These are phyloP conservation scores for Cytospora paraplurivora DNA, from an alignment of 2,329 filamentous ascomycete genomes.

Conservation along the genomic window DNA sequence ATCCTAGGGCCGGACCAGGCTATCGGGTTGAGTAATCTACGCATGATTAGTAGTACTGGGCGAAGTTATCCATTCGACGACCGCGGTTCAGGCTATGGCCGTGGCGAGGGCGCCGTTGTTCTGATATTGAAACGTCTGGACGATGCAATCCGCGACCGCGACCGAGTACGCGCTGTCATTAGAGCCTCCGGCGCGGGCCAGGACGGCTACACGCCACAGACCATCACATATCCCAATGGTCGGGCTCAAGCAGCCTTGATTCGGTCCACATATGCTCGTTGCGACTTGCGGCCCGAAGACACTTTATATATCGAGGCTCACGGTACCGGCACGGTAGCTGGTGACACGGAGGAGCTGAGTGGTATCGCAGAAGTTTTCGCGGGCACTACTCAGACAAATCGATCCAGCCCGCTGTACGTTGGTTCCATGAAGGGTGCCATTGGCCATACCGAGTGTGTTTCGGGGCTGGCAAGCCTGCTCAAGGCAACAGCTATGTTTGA, in stretches of 20 bases:
- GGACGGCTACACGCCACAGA: conserved; percentile 37
- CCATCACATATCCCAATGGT: conserved; percentile 44
- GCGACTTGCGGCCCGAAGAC: too few species aligned
- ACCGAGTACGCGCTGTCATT: conserved; percentile 27
- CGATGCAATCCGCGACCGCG: conserved; percentile 2
- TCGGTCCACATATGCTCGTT: too few species aligned
- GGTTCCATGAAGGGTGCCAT: conserved; percentile 39
- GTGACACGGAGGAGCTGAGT: conserved; percentile 4
- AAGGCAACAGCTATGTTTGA: conserved; percentile 5
- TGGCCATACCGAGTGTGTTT: conserved; percentile 12
- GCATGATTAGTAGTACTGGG: conserved; percentile 40
- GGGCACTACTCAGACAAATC: conserved; percentile 3
- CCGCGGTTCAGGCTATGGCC: conserved; percentile 10
- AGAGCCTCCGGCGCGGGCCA: conserved; percentile 35
- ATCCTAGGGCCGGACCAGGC: conserved; percentile 26
- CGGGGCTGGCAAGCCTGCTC: conserved; percentile 7
- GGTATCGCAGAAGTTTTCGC: conserved; percentile 18
- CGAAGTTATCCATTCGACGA: conserved; percentile 24
- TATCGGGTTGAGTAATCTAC: conserved; percentile 37
- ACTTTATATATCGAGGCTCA: conserved; percentile 16
- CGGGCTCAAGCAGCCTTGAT: too few species aligned
- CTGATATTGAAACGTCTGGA: neutral
- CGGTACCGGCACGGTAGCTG: conserved; percentile 6
- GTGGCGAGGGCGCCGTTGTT: conserved; percentile 11
- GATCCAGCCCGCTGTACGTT: conserved; percentile 31